Percentiles rank a stretch among this genome's conserved stretches.
Conservation (phyloP, 2,329 filamentous ascomycete species). For the Aspergillus luchuensis region DNA sequence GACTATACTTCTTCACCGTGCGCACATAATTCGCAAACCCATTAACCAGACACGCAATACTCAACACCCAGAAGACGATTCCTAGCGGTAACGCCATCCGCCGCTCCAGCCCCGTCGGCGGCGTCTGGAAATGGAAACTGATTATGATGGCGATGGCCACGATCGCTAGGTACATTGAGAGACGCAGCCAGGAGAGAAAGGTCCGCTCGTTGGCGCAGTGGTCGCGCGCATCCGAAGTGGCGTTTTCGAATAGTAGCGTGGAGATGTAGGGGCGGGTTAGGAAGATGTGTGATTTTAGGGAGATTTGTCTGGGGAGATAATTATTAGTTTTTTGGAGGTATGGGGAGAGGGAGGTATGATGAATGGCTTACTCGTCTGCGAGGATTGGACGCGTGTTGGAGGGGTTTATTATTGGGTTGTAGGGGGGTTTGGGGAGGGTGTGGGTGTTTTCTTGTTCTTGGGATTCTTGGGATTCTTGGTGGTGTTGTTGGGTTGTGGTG, state of each 20-base stretch:
- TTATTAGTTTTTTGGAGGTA: too few species aligned
- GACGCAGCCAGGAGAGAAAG: conserved; percentile 87
- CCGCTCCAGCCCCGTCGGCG: conserved; percentile 70
- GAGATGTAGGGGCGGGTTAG: conserved; percentile 57
- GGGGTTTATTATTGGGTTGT: conserved; percentile 5
- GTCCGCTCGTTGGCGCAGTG: conserved; percentile 69
- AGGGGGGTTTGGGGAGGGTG: not conserved
- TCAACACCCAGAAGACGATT: conserved; percentile 81
- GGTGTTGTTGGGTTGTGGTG: not conserved
- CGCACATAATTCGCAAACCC: conserved; percentile 87
- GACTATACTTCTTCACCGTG: conserved; percentile 78
- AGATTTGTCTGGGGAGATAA: not conserved
- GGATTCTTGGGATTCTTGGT: not conserved
- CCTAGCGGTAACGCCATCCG: conserved; percentile 82
- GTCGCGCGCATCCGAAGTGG: conserved; percentile 65
- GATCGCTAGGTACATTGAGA: conserved; percentile 87
- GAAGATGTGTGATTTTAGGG: conserved; percentile 46
- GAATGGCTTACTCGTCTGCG: not conserved
- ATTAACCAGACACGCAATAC: conserved; percentile 71
- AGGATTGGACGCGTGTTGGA: not conserved
- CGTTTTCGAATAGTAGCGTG: conserved; percentile 67
- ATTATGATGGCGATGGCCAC: conserved; percentile 88
- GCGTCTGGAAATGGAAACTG: conserved; percentile 83
- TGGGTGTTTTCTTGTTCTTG: not conserved
- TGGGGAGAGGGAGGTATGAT: too few species aligned